Base-by-base conservation (phyloP, 768 basidiomycete genomes). In the Punctularia strigosozonata region DNA sequence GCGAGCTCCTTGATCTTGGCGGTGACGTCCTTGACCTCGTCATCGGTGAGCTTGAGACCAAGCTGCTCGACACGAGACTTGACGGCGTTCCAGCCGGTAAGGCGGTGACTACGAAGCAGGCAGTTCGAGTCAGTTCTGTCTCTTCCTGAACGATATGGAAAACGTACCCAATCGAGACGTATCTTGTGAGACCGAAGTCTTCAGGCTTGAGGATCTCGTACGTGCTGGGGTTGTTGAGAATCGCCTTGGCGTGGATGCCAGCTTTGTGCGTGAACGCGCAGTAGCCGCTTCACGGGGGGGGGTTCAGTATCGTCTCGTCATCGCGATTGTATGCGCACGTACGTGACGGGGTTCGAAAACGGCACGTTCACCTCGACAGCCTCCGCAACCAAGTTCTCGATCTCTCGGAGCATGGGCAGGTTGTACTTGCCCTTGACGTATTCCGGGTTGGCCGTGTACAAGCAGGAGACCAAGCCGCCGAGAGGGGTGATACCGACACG, bases 191-290 rank as follows among this genome's bases (percentile, higher is more conserved):
- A 51, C 95, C 95, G 53, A 99, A 99, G 65, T 99, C 95, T 60
- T 94, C 89, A 13, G 95, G 95, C 77, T 91, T 97, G 61, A 95
- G 76, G 60, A 97, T 97, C 64, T 99, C 94, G 62, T 98, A 99
- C 7, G 95, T 99, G 53, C 85, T 88, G 2, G 95, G 95, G 72
- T 99, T 99, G 68, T 97, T 95, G 46, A 92, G 77, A 61, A 99
- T 99, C 26, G 95, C 95, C 73, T 99, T 99, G 65, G 95, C 95
- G 62, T 99, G 95, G 47, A 99, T 99, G 57, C 95, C 95, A 17
- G 95, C 95, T 80, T 99, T 98, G 80, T 98, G 95, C 20, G 95
- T 99, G 69, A 99, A 99, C 3, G 95, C 95, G 56, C 95, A 98
- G 64, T 97, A 99, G 13, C 95, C 95, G 40, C 92, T 97, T 47